Conservation (phyloP, 345 rosid genomes). For the Carallia brachiata region DNA sequence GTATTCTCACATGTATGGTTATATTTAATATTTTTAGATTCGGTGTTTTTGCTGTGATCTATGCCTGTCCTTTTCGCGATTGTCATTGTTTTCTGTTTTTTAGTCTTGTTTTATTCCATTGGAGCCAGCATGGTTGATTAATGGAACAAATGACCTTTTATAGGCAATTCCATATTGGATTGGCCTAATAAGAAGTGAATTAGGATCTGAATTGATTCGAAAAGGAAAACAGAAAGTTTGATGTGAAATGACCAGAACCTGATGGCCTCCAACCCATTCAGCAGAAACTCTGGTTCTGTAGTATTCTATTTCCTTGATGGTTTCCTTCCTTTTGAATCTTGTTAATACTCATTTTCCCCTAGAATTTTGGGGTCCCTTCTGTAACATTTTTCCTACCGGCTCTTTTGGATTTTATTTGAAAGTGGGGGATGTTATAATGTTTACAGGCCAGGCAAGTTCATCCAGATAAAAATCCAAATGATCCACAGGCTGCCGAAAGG, state of each 20-base stretch:
- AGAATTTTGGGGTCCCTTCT: not conserved
- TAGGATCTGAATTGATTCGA: not conserved
- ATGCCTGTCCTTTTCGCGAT: no score
- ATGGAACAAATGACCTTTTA: no score
- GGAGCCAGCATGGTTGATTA: no score
- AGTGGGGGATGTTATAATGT: not conserved
- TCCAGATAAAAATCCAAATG: constrained; percentile 75
- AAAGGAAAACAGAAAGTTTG: no score
- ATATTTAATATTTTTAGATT: not conserved
- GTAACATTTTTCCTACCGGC: not conserved
- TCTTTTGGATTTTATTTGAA: not conserved
- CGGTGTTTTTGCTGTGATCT: not conserved
- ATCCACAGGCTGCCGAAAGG: constrained; percentile 66
- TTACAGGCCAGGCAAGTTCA: constrained; percentile 77
- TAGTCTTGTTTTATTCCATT: not conserved
- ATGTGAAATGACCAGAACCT: not conserved
- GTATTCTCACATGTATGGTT: not conserved
- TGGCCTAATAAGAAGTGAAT: no score
- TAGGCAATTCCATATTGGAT: no score
- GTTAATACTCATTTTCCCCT: not conserved
- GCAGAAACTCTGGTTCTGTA: no score
- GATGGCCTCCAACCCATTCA: not conserved
- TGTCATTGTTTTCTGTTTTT: not conserved
- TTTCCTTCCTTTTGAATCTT: no score
- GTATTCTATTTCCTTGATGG: no score